Evolutionary conservation across 495 filamentous ascomycete genomes (phyloP).

Genomic region (Halenospora varia): DNA sequence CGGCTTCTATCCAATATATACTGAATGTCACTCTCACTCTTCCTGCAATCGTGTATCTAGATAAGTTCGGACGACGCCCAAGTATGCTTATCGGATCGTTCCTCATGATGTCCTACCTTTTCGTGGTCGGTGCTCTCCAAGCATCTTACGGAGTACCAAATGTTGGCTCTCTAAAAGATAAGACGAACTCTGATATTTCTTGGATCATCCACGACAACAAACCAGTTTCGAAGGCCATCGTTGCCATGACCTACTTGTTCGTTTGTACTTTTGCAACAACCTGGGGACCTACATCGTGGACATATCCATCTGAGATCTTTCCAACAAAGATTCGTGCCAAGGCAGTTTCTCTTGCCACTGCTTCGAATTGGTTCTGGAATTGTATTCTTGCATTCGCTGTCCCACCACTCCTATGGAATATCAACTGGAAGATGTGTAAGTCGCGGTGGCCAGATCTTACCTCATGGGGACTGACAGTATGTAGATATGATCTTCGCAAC

Average conservation of each 20-base stretch:
- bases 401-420: constrained; percentile 44
- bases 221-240: constrained; percentile 47
- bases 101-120: constrained; percentile 49
- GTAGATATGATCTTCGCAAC: constrained; percentile 37
- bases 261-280: constrained; percentile 59
- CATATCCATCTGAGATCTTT: constrained; percentile 65
- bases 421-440: constrained; percentile 14
- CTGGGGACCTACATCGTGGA: constrained; percentile 59
- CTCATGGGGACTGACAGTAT: neutral
- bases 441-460: too few relatives aligned
- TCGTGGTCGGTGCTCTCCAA: constrained; percentile 53
- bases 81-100: constrained; percentile 47
- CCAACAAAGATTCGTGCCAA: constrained; percentile 63
- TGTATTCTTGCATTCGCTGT: constrained; percentile 53
- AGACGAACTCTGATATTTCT: constrained; percentile 42
- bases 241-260: constrained; percentile 63
- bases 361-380: constrained; percentile 63
- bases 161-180: constrained; percentile 33
- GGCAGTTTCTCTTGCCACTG: constrained; percentile 60
- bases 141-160: constrained; percentile 52
- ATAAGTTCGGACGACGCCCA: constrained; percentile 48
- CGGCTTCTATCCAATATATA: constrained; percentile 73
- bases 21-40: constrained; percentile 68
- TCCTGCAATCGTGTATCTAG: constrained; percentile 54
- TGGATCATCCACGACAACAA: constrained; percentile 53